Conservation (phyloP, 2,329 filamentous ascomycete species). For the Aspergillus udagawae region DNA sequence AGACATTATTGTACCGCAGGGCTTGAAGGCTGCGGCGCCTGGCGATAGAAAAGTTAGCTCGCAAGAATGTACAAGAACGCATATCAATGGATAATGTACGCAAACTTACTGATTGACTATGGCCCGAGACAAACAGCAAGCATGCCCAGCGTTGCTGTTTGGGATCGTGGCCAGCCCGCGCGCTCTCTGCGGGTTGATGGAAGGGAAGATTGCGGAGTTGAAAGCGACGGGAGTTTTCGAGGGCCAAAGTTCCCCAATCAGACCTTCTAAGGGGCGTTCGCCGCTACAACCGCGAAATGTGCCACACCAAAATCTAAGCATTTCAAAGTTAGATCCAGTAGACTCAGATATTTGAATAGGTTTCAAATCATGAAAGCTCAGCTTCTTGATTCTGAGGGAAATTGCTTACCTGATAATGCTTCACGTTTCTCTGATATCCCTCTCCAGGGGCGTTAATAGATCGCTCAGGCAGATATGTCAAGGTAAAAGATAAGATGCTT, state of each 20-base stretch:
- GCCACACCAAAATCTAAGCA: slow-evolving; percentile 6
- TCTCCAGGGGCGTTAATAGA: slow-evolving; percentile 2
- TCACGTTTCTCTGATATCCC: slow-evolving; percentile 1
- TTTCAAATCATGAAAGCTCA: slow-evolving; percentile 1
- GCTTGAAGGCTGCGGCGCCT: slow-evolving; percentile 18
- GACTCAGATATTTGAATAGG: not conserved
- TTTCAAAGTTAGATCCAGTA: slow-evolving; percentile 3
- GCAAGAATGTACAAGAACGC: slow-evolving; percentile 4
- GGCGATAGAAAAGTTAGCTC: slow-evolving; percentile 19
- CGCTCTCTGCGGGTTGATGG: slow-evolving; percentile 27
- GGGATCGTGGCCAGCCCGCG: slow-evolving; percentile 29
- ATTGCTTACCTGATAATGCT: slow-evolving; percentile 6
- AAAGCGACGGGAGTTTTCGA: slow-evolving; percentile 25
- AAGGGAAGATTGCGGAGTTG: slow-evolving; percentile 24
- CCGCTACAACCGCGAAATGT: slow-evolving; percentile 16
- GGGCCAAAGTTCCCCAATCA: slow-evolving; percentile 18
- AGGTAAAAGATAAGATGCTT: slow-evolving; percentile 2
- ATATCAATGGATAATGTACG: not conserved
- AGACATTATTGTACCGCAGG: slow-evolving; percentile 27
- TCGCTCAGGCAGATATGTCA: not conserved
- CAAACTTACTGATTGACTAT: slow-evolving; percentile 20
- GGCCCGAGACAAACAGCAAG: slow-evolving; percentile 24
- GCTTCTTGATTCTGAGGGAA: not conserved
- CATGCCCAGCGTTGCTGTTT: slow-evolving; percentile 28
- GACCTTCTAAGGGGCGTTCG: slow-evolving; percentile 21